Percentiles rank a stretch among this genome's conserved stretches.
Conservation (phyloP, 2,329 filamentous ascomycete genomes). For the Fusarium sp. region DNA sequence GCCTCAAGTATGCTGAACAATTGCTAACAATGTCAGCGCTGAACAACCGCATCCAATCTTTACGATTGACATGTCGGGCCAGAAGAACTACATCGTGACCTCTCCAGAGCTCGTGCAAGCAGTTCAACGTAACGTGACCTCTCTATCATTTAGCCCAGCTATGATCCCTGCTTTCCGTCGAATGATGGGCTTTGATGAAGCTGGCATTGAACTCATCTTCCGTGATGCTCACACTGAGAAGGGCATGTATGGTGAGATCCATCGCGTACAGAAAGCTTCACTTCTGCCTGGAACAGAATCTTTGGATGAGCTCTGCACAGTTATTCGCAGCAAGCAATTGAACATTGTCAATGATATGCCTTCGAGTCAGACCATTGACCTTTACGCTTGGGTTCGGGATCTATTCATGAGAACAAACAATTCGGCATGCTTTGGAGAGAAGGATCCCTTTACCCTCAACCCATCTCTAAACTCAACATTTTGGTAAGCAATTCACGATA, state of each 20-base stretch:
- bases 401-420: slow-evolving; percentile 40
- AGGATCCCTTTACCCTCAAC: slow-evolving; percentile 31
- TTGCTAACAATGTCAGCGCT: slow-evolving; percentile 18
- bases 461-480: slow-evolving; percentile 21
- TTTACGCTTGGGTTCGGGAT: slow-evolving; percentile 33
- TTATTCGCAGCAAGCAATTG: slow-evolving; percentile 22
- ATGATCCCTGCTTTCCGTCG: slow-evolving; percentile 39
- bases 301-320: slow-evolving; percentile 17
- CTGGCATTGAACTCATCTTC: slow-evolving; percentile 39
- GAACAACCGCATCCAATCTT: slow-evolving; percentile 40
- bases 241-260: slow-evolving; percentile 41
- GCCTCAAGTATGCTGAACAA: accelerated
- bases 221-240: slow-evolving; percentile 41
- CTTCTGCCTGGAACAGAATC: slow-evolving; percentile 33
- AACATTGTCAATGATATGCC: slow-evolving; percentile 16
- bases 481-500: background rate
- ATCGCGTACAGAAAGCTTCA: slow-evolving; percentile 33
- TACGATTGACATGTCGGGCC: slow-evolving; percentile 40
- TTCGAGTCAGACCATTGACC: slow-evolving; percentile 17
- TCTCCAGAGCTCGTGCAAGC: slow-evolving; percentile 40
- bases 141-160: slow-evolving; percentile 34
- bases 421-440: slow-evolving; percentile 36
- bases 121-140: slow-evolving; percentile 32
- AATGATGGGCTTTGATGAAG: slow-evolving; percentile 40
- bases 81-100: slow-evolving; percentile 41